phyloP scores from a whole-genome alignment of 2,329 filamentous ascomycete species.

The Colletotrichum kahawae region DNA sequence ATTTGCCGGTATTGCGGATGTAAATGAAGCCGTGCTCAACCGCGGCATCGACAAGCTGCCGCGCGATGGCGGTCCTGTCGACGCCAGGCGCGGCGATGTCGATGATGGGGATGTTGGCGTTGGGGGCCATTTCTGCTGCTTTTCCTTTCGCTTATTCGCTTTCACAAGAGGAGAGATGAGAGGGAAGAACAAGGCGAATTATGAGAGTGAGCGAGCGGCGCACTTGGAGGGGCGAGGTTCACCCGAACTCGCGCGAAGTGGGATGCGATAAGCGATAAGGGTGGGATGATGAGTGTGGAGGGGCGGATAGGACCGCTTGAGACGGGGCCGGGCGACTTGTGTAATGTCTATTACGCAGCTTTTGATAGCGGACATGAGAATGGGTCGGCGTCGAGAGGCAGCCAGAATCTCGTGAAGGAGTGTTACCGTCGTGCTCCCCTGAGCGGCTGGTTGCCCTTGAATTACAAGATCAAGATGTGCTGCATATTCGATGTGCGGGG shows the following conservation, averaged over 20 bases:
- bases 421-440: background rate
- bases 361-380: background rate
- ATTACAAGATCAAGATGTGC: background rate
- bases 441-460: background rate
- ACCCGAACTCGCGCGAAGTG: constrained; percentile 12
- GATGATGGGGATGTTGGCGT: constrained; percentile 75
- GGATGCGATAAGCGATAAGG: constrained; percentile 22
- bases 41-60: constrained; percentile 79
- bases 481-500: background rate
- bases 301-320: background rate
- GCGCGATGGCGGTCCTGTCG: constrained; percentile 62
- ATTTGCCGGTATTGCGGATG: constrained; percentile 74
- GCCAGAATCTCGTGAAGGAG: background rate
- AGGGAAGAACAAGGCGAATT: background rate
- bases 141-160: background rate
- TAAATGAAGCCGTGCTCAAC: constrained; percentile 89
- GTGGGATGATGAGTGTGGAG: constrained; percentile 11
- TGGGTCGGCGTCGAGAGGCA: background rate
- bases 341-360: constrained; percentile 14
- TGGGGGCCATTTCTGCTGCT: constrained; percentile 28
- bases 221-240: background rate
- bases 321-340: background rate
- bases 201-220: background rate
- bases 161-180: background rate
- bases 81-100: constrained; percentile 70